Conservation (phyloP, 768 basidiomycete species). For the Russula compacta region DNA sequence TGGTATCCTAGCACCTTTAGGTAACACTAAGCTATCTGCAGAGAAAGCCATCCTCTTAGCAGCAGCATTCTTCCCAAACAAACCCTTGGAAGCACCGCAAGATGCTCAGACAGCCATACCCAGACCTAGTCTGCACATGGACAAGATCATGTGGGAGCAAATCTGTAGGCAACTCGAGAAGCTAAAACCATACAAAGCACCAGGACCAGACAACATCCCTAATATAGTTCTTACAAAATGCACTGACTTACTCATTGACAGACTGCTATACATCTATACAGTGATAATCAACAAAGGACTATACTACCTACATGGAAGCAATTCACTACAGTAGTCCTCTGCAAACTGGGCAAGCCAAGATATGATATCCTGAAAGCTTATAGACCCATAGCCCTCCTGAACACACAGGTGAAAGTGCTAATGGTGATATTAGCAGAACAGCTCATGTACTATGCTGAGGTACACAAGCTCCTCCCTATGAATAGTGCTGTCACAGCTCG, state of each 20-base stretch:
- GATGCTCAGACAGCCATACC: too few relatives aligned
- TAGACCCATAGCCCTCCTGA: background rate
- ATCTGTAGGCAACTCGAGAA: slow-evolving; percentile 14
- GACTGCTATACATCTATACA: slow-evolving; percentile 17
- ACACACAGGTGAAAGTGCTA: background rate
- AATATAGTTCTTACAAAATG: slow-evolving; percentile 29
- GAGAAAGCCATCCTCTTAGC: too few relatives aligned
- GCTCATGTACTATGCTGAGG: too few relatives aligned
- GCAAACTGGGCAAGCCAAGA: slow-evolving; percentile 18
- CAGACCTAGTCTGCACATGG: too few relatives aligned
- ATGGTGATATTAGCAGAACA: too few relatives aligned
- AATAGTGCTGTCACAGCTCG: too few relatives aligned
- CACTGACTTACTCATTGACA: slow-evolving; percentile 21
- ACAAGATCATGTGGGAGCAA: too few relatives aligned
- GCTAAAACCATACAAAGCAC: slow-evolving; percentile 31
- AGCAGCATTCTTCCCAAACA: too few relatives aligned
- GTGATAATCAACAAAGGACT: background rate
- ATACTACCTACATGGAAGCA: background rate
- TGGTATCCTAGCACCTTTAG: too few relatives aligned
- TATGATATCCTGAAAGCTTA: background rate
- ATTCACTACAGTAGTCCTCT: background rate
- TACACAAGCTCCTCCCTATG: too few relatives aligned
- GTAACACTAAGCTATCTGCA: too few relatives aligned
- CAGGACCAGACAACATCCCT: slow-evolving; percentile 25
- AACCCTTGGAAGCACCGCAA: too few relatives aligned